Conservation (phyloP, 306 rosid species). For the Citrullus amarus region DNA sequence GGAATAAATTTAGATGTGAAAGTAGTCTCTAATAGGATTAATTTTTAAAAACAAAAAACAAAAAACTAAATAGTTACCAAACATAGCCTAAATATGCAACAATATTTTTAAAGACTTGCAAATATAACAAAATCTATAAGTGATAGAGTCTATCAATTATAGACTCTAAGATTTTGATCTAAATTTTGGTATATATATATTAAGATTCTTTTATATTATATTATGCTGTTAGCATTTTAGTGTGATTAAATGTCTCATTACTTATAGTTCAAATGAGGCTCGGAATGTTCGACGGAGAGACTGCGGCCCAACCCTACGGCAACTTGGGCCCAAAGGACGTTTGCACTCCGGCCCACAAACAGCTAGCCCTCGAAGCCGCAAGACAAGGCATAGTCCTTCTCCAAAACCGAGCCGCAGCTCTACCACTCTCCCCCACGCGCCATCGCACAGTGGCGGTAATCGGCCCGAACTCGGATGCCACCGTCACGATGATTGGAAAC, state of each 20-base stretch:
- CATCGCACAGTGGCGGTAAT: constrained; percentile 57
- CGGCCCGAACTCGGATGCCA: constrained; percentile 80
- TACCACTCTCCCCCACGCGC: constrained; percentile 39
- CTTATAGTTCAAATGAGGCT: constrained; percentile 75
- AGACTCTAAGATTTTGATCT: no score
- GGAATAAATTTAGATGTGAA: no score
- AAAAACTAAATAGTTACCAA: no score
- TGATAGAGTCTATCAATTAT: no score
- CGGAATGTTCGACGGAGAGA: constrained; percentile 83
- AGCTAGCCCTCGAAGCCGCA: constrained; percentile 76
- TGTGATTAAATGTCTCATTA: not conserved
- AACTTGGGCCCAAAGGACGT: constrained; percentile 51
- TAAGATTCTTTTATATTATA: no score
- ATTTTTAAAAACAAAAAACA: no score
- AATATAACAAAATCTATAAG: no score
- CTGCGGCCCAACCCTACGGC: constrained; percentile 45
- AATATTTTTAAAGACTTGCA: no score
- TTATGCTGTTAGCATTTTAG: no score
- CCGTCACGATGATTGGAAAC: constrained; percentile 85
- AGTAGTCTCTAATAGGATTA: no score
- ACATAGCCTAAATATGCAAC: no score
- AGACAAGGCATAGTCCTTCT: constrained; percentile 69
- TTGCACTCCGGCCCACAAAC: constrained; percentile 46
- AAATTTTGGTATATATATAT: no score
- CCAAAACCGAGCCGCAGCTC: constrained; percentile 26